Base-by-base conservation (phyloP, 495 filamentous ascomycete species). In the Pyronema omphalodes region DNA sequence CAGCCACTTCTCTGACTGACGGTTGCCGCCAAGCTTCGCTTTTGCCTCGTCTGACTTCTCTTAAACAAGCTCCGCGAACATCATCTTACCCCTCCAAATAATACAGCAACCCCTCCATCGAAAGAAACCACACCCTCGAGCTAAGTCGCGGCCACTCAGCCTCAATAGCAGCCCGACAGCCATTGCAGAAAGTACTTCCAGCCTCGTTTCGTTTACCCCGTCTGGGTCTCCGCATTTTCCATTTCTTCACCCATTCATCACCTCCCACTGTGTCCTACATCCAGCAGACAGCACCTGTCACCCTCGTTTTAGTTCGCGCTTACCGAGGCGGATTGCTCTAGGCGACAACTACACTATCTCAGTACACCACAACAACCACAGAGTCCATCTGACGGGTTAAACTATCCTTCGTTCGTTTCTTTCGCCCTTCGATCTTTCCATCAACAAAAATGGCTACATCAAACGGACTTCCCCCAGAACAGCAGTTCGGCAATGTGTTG, bases 401-500 rank as follows among this genome's bases (percentile, higher is more conserved):
- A 29, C 23, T 29, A 29, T 29, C 23, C 23, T 29, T 29, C 23
- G 23, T 29, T 29, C 23, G 23, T 29, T 29, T 29, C 23, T 29
- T 29, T 29, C 23, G 23, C 23, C 23, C 5, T 9, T 14, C 12
- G 4, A 15, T 17, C 44, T 47, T 47, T 23, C 14, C 44, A n/a
- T 9, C 44, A 47, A n/a, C 18, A 29, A 29, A 29, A 29, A 50
- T 50, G 47, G 47, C 47, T 19, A 50, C 47, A 12, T 50, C 47
- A 12, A 50, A 36, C 36, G 47, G 47, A 17, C 47, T 50, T 59
- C 69, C 71, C 55, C 67, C 73, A 52, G 73, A 76, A 66, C 77
- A 78, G 70, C 78, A 76, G 71, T 91, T 93, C 70, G 78, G 76
- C 64, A 83, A 85, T 63, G 84, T 99, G 57, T 75, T 95, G 60